Evolutionary conservation across 2,329 filamentous ascomycete species (phyloP), one percentile per base, ranked within the genome.

Genomic region (Cytospora piceicola): DNA sequence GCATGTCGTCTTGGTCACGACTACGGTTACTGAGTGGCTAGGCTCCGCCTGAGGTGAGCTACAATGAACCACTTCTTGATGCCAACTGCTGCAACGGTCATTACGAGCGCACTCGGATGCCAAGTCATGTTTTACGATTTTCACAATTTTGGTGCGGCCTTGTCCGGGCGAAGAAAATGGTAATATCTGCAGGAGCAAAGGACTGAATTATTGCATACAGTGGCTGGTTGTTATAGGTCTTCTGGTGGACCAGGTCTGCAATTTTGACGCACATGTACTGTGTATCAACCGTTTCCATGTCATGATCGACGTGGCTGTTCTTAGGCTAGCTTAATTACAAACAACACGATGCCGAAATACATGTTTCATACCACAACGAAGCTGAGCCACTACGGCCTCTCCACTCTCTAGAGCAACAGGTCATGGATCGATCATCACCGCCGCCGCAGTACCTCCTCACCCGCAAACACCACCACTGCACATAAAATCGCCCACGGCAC

Each of bases 401-500:
- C 15, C 11, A 9, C 20, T 2, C 8, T 22, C 20, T 7, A n/a
- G 7, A 9, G 3, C n/a, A 49, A 4, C n/a, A 12, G 11, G 34
- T 15, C 12, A 2, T 11, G 5, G 42, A 46, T 14, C 22, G n/a
- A 22, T 24, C 8, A 49, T 49, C n/a, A 22, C 11, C n/a, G 46
- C 46, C 22, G n/a, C 22, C 46, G 46, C 39, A 57, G n/a, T 8
- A 64, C 9, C 63, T 67, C 66, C 62, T 72, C 70, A 2, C 36
- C 69, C n/a, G 67, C 20, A 52, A 72, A 68, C 6, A 68, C 61
- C 4, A 22, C 58, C 8, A 65, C 63, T 1, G 42, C 63, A 14
- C 27, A 63, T 4, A 66, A 6, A 12, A 71, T 12, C 4, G 55
- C 69, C 70, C 70, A 72, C 2, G 70, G 69, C 29, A 68, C 42